phyloP scores from a whole-genome alignment of 176 grass and related monocot species.

The Cenchrus americanus region DNA sequence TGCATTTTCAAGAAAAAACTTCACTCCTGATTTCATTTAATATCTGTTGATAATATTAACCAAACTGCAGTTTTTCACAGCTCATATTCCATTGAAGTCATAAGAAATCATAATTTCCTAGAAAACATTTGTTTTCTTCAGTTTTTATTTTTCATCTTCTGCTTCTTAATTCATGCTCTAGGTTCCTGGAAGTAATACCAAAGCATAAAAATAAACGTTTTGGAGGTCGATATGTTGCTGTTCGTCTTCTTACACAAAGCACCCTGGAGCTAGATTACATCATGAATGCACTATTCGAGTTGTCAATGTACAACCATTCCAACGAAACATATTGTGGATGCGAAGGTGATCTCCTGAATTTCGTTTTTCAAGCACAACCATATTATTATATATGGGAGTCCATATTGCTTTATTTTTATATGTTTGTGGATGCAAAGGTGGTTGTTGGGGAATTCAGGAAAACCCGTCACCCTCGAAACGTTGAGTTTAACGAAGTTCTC shows the following conservation, averaged over 20 bases:
- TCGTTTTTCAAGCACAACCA: background rate
- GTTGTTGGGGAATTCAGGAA: no score
- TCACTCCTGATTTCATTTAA: no score
- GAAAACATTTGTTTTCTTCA: background rate
- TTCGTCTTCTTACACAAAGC: background rate
- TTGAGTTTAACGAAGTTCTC: no score
- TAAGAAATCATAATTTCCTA: background rate
- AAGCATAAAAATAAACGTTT: background rate
- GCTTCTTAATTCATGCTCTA: slow-evolving; percentile 10
- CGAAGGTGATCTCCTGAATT: slow-evolving; percentile 28
- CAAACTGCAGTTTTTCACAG: background rate
- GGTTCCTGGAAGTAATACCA: background rate
- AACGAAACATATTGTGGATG: background rate
- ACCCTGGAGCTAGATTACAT: background rate
- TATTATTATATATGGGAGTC: background rate
- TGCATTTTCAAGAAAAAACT: no score
- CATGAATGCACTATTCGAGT: slow-evolving; percentile 3
- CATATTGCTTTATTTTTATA: no score
- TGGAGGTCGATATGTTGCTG: slow-evolving; percentile 31
- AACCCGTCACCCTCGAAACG: no score
- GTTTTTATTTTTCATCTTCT: background rate
- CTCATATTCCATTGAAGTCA: background rate
- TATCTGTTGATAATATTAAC: no score
- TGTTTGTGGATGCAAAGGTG: no score
- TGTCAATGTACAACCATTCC: slow-evolving; percentile 46